phyloP scores from a whole-genome alignment of 441 rosid species.

The Populus trichocarpa region DNA sequence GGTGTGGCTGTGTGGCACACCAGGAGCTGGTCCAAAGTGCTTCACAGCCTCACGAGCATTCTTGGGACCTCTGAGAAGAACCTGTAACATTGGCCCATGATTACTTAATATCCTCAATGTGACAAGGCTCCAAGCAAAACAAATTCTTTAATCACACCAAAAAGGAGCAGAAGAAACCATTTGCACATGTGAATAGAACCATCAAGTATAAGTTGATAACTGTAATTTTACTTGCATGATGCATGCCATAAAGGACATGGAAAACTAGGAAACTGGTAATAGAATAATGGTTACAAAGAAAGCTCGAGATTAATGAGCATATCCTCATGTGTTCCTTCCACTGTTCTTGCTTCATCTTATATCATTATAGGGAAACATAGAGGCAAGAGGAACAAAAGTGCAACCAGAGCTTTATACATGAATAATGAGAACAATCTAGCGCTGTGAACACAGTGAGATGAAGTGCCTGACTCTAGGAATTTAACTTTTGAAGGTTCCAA shows the following conservation, averaged over 20 bases:
- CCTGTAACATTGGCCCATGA: constrained; percentile 31
- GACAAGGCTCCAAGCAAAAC: neutral
- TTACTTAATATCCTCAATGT: neutral
- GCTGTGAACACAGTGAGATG: neutral
- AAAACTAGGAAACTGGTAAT: no score
- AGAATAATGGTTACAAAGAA: no score
- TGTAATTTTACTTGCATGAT: no score
- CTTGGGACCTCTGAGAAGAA: constrained; percentile 96
- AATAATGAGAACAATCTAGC: neutral
- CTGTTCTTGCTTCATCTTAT: no score
- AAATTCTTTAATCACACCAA: neutral
- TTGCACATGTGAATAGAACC: neutral
- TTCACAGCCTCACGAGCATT: constrained; percentile 94
- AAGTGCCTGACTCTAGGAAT: neutral
- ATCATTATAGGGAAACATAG: neutral
- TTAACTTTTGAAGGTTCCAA: neutral
- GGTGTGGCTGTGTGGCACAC: constrained; percentile 87
- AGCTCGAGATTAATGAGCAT: no score
- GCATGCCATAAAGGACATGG: no score
- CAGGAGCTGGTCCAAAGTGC: constrained; percentile 96
- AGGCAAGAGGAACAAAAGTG: neutral
- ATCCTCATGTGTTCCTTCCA: no score
- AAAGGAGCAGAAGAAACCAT: neutral
- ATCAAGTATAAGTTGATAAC: neutral
- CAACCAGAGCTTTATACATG: neutral